Evolutionary conservation across 2,329 filamentous ascomycete species (phyloP).

Genomic region (Trichocomaceae sp.): DNA sequence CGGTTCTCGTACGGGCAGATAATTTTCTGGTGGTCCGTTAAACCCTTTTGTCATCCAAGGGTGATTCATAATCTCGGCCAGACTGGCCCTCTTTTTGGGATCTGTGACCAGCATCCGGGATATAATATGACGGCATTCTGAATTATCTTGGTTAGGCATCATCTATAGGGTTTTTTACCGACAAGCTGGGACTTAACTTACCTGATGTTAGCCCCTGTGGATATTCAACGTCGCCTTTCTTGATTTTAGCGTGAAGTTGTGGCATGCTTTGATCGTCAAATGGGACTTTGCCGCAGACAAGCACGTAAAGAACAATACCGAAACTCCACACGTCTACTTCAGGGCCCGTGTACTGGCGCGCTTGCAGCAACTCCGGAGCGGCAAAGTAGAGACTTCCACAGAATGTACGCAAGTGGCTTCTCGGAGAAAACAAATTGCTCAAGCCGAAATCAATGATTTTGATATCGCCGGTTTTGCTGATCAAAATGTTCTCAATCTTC

Average conservation of each 20-base stretch:
- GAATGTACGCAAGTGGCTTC: slow-evolving; percentile 84
- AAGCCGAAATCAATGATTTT: slow-evolving; percentile 99
- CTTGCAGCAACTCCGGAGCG: slow-evolving; percentile 87
- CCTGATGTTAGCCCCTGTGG: slow-evolving; percentile 86
- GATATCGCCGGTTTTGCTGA: slow-evolving; percentile 97
- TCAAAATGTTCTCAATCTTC: slow-evolving; percentile 98
- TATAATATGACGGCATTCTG: slow-evolving; percentile 90
- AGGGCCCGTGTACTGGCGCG: slow-evolving; percentile 87
- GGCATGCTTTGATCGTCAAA: slow-evolving; percentile 99
- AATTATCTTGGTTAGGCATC: slow-evolving; percentile 29
- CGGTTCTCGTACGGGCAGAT: slow-evolving; percentile 74
- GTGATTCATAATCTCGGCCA: slow-evolving; percentile 89
- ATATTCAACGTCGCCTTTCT: slow-evolving; percentile 93
- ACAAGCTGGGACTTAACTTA: slow-evolving; percentile 41
- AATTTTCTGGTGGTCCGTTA: slow-evolving; percentile 78
- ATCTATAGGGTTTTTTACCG: slow-evolving; percentile 15
- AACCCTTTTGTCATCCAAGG: slow-evolving; percentile 96
- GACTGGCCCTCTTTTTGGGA: slow-evolving; percentile 73
- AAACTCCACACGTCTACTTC: slow-evolving; percentile 99
- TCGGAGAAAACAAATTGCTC: slow-evolving; percentile 89
- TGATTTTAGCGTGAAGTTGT: slow-evolving; percentile 95
- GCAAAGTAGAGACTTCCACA: slow-evolving; percentile 98
- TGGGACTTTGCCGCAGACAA: slow-evolving; percentile 95
- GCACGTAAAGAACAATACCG: slow-evolving; percentile 91
- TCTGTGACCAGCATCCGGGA: slow-evolving; percentile 95